Evolutionary conservation across 1,284 basidiomycete species (phyloP).

Genomic region (Puccinia horiana): DNA sequence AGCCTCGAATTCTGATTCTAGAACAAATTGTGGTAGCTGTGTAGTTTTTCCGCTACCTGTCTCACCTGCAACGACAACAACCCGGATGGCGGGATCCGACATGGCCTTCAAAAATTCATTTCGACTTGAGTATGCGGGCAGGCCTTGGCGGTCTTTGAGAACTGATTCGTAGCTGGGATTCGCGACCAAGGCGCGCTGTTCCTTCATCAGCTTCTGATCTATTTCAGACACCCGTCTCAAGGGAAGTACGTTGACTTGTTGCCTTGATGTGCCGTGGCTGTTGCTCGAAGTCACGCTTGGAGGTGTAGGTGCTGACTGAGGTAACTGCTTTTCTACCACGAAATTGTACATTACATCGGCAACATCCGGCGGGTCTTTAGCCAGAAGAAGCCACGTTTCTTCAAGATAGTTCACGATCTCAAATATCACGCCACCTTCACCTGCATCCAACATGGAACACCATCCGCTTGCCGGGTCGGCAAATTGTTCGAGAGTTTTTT

Average conservation of each 20-base stretch:
- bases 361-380: slow-evolving; percentile 57
- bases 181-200: slow-evolving; percentile 39
- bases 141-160: slow-evolving; percentile 64
- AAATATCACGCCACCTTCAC: slow-evolving; percentile 72
- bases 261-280: slow-evolving; percentile 1
- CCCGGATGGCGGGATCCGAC: slow-evolving; percentile 64
- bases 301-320: slow-evolving; percentile 20
- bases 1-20: slow-evolving; percentile 73
- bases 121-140: slow-evolving; percentile 75
- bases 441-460: slow-evolving; percentile 66
- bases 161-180: slow-evolving; percentile 67
- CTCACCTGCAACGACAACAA: slow-evolving; percentile 80
- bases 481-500: slow-evolving; percentile 51
- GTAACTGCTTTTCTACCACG: slow-evolving; percentile 51
- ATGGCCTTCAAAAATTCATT: slow-evolving; percentile 69
- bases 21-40: slow-evolving; percentile 80
- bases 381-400: slow-evolving; percentile 53
- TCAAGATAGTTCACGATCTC: slow-evolving; percentile 75
- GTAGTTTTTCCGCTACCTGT: slow-evolving; percentile 83
- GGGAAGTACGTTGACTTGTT: slow-evolving; percentile 48
- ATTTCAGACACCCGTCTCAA: slow-evolving; percentile 30
- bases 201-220: slow-evolving; percentile 14
- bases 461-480: slow-evolving; percentile 61
- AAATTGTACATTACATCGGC: slow-evolving; percentile 55
- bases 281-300: not conserved